Evolutionary conservation across 2,329 filamentous ascomycete genomes (phyloP), one percentile per base, ranked within the genome.

Genomic region (Sclerotinia glacialis): DNA sequence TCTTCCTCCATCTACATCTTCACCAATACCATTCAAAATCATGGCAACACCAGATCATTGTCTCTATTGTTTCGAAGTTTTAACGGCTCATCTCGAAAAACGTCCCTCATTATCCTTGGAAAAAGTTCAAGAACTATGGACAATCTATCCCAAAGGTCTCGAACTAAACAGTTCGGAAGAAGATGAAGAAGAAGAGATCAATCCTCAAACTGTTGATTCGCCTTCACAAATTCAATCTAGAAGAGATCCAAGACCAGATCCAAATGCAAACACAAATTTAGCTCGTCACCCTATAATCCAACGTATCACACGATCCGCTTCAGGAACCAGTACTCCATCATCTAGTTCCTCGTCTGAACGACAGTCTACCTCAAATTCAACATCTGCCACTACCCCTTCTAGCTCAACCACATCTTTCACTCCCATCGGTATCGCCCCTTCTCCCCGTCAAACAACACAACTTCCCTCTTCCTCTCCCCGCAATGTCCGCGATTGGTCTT

Each of bases 41-140:
- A 98, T 98, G 94, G 94, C 95, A 59, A 89, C 90, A 67, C 80
- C 86, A 73, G 89, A 89, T 68, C 94, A 98, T 79, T 97, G 93
- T 79, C 87, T 94, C 75, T 93, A 89, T 79, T 97, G 93, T 82
- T 98, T 99, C 82, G 95, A 99, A 79, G 83, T 84, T 50, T 87
- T 99, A 47, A 84, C 86, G 60, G 89, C 93, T 64, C 85, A 87
- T 68, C 91, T 96, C 72, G 85, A 92, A 72, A 81, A 84, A 70
- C 88, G 89, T 69, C 82, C 88, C 67, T 80, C 90, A 14, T 82
- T 93, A 72, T 83, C 82, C 59, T 86, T 98, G 31, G 77, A 81
- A 53, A 83, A 89, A 70, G 84, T 97, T 68, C 86, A 94, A 79
- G 80, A 86, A 23, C 86, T 89, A 9, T 96, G 78, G 68, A 74